Evolutionary conservation across 306 rosid genomes (phyloP), one percentile per base, ranked within the genome.

Genomic region (Senna tora): DNA sequence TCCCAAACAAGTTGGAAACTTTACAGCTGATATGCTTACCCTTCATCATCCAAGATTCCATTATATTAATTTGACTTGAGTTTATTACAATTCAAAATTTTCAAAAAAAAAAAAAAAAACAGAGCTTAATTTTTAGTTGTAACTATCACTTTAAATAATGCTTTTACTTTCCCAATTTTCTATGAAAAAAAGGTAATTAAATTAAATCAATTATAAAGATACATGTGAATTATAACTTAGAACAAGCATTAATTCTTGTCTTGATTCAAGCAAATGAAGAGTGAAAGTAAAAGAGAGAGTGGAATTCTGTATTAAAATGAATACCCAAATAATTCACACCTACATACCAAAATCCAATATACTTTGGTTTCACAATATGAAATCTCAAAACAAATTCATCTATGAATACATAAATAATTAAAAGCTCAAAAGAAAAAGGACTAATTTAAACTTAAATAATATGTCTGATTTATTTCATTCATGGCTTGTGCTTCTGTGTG

Each of bases 401-500:
- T 46, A 32, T 52, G 5, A 39, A 39, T 60, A 21, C 34, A 59
- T 14, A 28, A 56, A 13, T 54, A n/a, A 55, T 14, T 25, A 28
- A 28, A 39, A 62, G 5, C 45, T 22, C 50, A 77, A 25, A 46
- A 46, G 5, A 46, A 16, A 14, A 53, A 43, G 9, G 45, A 38
- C 66, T 57, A 4, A 51, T 25, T 25, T 25, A 25, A 25, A 25
- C 30, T n/a, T n/a, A n/a, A n/a, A n/a, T n/a, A n/a, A n/a, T n/a
- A n/a, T n/a, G n/a, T n/a, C n/a, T n/a, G n/a, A n/a, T n/a, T n/a
- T n/a, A n/a, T 25, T 25, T 25, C 30, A 25, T 25, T 25, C 30
- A 90, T 76, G 98, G 97, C 14, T 86, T 83, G 19, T 69, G 75
- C 63, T 84, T 84, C 78, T 89, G 90, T 21, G 97, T 90, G 67